phyloP scores from a whole-genome alignment of 2,329 filamentous ascomycete species.

The Paradendryphiella salina region DNA sequence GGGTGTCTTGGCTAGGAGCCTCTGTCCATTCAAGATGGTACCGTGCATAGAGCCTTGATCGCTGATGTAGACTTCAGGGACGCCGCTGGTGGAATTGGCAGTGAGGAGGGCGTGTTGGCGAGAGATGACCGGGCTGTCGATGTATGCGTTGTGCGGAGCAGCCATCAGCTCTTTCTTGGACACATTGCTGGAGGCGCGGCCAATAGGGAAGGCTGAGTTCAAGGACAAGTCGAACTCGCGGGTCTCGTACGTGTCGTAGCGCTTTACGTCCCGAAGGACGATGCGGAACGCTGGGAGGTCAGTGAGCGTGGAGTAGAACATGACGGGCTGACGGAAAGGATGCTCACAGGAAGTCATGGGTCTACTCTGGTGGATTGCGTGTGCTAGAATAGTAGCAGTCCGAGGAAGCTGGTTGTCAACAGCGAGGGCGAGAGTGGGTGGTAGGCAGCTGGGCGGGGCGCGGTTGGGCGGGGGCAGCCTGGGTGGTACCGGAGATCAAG shows the following conservation, averaged over 20 bases:
- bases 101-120: constrained; percentile 63
- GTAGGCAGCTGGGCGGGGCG: constrained; percentile 15
- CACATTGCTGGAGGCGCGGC: constrained; percentile 49
- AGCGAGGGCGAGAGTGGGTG: neutral
- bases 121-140: constrained; percentile 73
- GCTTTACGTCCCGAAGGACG: constrained; percentile 39
- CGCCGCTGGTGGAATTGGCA: constrained; percentile 19
- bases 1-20: constrained; percentile 28
- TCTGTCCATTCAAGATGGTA: constrained; percentile 57
- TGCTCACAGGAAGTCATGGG: constrained; percentile 25
- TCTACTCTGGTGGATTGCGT: neutral
- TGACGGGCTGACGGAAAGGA: neutral
- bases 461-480: constrained; percentile 6
- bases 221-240: constrained; percentile 39
- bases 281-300: constrained; percentile 33
- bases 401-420: neutral
- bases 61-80: constrained; percentile 51
- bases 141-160: constrained; percentile 63
- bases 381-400: neutral
- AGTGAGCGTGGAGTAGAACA: constrained; percentile 8
- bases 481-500: constrained; percentile 9
- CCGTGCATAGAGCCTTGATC: constrained; percentile 66
- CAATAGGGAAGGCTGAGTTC: constrained; percentile 41
- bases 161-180: constrained; percentile 49
- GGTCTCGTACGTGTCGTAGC: constrained; percentile 47